phyloP scores from a whole-genome alignment of 202 grass and related monocot species.

The Bolboschoenoplectus hybrid region DNA sequence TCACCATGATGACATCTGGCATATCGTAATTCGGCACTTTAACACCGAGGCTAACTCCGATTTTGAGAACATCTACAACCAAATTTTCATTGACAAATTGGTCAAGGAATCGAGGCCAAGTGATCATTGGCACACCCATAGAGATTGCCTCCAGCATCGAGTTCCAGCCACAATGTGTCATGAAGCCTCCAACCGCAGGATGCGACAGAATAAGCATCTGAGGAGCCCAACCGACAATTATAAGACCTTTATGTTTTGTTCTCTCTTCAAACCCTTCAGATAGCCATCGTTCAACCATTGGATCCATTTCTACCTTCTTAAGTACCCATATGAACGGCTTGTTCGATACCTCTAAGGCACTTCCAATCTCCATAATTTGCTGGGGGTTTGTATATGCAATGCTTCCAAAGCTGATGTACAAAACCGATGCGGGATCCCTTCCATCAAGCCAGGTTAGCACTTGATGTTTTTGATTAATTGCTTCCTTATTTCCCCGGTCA shows the following conservation, averaged over 20 bases:
- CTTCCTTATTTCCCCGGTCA: neutral
- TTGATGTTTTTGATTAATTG: neutral
- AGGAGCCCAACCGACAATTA: conserved; percentile 61
- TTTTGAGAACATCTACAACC: conserved; percentile 49
- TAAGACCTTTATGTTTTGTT: conserved; percentile 35
- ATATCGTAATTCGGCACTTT: conserved; percentile 32
- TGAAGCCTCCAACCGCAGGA: conserved; percentile 39
- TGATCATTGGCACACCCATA: conserved; percentile 53
- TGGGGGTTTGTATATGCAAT: neutral
- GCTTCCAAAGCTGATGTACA: conserved; percentile 65
- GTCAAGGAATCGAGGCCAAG: conserved; percentile 62
- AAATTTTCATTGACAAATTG: conserved; percentile 62
- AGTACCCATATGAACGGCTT: neutral
- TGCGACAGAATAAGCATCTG: conserved; percentile 61
- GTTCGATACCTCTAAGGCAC: conserved; percentile 45
- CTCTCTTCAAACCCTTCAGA: conserved; percentile 41
- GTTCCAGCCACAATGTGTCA: conserved; percentile 42
- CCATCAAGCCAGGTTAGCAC: conserved; percentile 50
- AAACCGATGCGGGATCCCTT: conserved; percentile 32
- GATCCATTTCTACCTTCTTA: conserved; percentile 41
- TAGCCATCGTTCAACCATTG: conserved; percentile 25
- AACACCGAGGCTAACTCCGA: conserved; percentile 44
- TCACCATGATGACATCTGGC: neutral
- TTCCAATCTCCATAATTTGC: too few species aligned
- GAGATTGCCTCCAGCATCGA: conserved; percentile 46